Evolutionary conservation across 2,329 filamentous ascomycete species (phyloP).

Genomic region (Neoascochyta sp.): DNA sequence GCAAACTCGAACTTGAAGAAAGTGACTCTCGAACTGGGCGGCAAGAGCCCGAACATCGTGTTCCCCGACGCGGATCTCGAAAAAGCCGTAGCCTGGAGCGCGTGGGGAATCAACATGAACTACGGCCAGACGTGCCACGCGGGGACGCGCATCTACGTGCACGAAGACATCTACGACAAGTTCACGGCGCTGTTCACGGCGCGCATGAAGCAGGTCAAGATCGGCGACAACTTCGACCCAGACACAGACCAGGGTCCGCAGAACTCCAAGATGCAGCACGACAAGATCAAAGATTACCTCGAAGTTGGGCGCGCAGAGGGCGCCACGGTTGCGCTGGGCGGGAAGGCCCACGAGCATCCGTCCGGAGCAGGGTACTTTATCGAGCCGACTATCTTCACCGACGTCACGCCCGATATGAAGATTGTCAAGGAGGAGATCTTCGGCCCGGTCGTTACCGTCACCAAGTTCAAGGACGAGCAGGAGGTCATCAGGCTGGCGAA

Average conservation of each 20-base stretch:
- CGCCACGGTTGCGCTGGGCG: conserved; percentile 34
- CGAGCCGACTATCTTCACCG: conserved; percentile 27
- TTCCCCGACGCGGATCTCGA: conserved; percentile 46
- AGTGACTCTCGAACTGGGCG: conserved; percentile 45
- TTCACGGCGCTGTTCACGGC: conserved; percentile 38
- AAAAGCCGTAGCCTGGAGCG: conserved; percentile 37
- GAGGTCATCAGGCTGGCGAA: conserved; percentile 40
- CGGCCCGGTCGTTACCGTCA: conserved; percentile 36
- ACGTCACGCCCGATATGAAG: conserved; percentile 31
- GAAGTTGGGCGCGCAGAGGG: conserved; percentile 24
- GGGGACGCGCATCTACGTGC: conserved; percentile 39
- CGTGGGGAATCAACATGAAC: conserved; percentile 37
- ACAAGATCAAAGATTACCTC: conserved; percentile 6
- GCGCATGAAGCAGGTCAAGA: conserved; percentile 27
- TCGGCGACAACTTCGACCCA: conserved; percentile 31
- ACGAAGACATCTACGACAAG: conserved; percentile 37
- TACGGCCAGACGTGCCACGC: conserved; percentile 41
- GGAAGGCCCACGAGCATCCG: conserved; percentile 22
- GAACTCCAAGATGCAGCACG: conserved; percentile 26
- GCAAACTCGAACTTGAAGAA: conserved; percentile 36
- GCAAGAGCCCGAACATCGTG: conserved; percentile 44
- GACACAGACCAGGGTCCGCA: conserved; percentile 33
- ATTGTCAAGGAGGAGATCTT: conserved; percentile 41
- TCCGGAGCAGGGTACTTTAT: conserved; percentile 7
- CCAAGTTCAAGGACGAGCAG: conserved; percentile 39